Evolutionary conservation across 2,329 filamentous ascomycete genomes (phyloP), one percentile per base, ranked within the genome.

Genomic region (Leptosphaerulina australis): DNA sequence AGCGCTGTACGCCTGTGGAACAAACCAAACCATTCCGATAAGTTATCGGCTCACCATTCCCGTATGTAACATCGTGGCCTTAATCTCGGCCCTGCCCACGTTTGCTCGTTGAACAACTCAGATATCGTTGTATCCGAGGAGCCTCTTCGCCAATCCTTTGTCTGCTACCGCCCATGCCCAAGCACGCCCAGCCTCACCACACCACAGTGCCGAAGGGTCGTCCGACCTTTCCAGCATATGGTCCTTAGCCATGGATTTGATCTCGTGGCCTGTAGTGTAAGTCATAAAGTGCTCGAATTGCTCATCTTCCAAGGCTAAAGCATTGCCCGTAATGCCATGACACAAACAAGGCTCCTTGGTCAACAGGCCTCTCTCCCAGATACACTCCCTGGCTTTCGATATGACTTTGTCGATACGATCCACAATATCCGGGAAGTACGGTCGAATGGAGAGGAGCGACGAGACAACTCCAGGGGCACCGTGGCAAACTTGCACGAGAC

Each of bases 271-370:
- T 0, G 81, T 84, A 3, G 81, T 82, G 55, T 84, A 78, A 8
- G 78, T 79, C 45, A 86, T 70, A 63, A 86, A 84, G 60, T 85
- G 81, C 52, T 84, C 78, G 55, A 79, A 77, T 30, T 77, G 68
- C 44, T 75, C 66, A n/a, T 73, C 71, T 24, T 76, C 72, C 22
- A 82, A 74, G 48, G 78, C 82, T 60, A 88, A 71, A 12, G 84
- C 83, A 62, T 88, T 88, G 6, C 85, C 83, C 11, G 83, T 77
- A 21, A 87, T 83, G 0, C 85, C 83, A 62, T 88, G 85, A 61
- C 85, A 88, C 26, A 88, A 66, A 60, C 82, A 86, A 1, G 85
- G 83, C 60, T 85, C 81, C 56, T 88, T 88, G 9, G 77, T 84
- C 54, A 88, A 70, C 9, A 87, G 63, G 0, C 84, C 85, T 34